Base-by-base conservation (phyloP, 2,329 filamentous ascomycete species). In the Claviceps sp. region DNA sequence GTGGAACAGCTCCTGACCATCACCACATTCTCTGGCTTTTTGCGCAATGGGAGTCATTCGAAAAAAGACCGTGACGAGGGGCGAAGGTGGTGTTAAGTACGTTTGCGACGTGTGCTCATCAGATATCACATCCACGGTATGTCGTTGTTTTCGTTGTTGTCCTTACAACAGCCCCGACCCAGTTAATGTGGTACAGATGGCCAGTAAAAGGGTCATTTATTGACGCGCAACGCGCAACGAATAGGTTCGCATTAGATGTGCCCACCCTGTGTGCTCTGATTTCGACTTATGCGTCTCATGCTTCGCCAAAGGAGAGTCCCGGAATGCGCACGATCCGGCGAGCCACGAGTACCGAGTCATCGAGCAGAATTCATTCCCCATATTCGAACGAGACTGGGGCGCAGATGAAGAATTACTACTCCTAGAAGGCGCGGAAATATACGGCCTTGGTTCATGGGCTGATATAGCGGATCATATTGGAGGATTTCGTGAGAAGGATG, bases 381-480 rank as follows among this genome's bases (percentile, higher is more conserved):
- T 98, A 54, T 98, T 95, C 62, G 85, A 90, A 58, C 79, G 81
- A 53, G 90, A 95, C 63, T 98, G 93, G 93, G 93, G 93, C 50
- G 93, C 93, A 24, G 93, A 98, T 64, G 93, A 98, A 66, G 93
- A 98, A 68, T 70, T 97, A n/a, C 72, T 97, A 5, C 72, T 98
- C 50, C 71, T 98, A 0, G 93, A 98, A 70, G 93, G 93, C 22
- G 89, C 89, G 11, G 93, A 98, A 68, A 95, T 89, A 53, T 98
- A 98, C 64, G 93, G 93, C 0, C 73, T 98, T 48, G 93, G 93
- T 3, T 97, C 91, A 22, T 98, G 93, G 91, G 89, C 90, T 41
- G 93, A 98, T 63, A 94, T 98, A 56, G 90, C 93, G 40, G 91
- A 98, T 67, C 93, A 98, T 66, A 97, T 98, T 61, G 93, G 93